Percentiles rank a stretch among this genome's conserved stretches.
These are phyloP conservation scores for Aspergillus ostianus DNA, from an alignment of 495 filamentous ascomycete genomes.

Conservation along the genomic window DNA sequence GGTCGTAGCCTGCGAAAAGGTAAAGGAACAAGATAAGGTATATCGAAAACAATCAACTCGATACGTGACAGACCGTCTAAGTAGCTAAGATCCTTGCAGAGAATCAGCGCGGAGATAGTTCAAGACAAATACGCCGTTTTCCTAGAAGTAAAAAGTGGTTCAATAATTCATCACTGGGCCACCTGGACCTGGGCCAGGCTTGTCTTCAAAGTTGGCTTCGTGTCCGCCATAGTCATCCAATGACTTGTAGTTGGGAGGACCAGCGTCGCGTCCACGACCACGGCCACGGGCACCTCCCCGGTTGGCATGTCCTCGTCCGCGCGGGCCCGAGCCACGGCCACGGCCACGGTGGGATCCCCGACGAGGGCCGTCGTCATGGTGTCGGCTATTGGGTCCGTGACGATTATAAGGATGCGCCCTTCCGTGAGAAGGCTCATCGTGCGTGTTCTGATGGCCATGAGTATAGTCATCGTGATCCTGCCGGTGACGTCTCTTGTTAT, in stretches of 20 bases:
- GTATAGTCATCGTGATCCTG: constrained; percentile 36
- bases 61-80: neutral
- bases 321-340: constrained; percentile 39
- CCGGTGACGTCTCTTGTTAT: constrained; percentile 44
- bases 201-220: constrained; percentile 38
- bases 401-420: constrained; percentile 26
- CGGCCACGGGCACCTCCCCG: constrained; percentile 42
- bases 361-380: constrained; percentile 35
- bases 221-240: constrained; percentile 37
- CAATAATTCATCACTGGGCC: constrained; percentile 44
- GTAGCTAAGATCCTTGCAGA: neutral
- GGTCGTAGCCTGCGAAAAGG: neutral
- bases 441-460: constrained; percentile 17
- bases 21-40: neutral
- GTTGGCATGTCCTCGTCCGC: constrained; percentile 40
- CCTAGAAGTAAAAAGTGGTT: constrained; percentile 4
- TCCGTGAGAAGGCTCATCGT: constrained; percentile 22
- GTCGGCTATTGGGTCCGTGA: constrained; percentile 25
- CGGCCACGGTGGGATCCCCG: constrained; percentile 47
- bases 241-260: constrained; percentile 37
- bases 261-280: constrained; percentile 39
- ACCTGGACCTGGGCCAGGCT: constrained; percentile 18
- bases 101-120: neutral
- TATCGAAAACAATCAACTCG: neutral
- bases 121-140: neutral